Conservation (phyloP, 2,329 filamentous ascomycete species). For the Neonectria hederae region DNA sequence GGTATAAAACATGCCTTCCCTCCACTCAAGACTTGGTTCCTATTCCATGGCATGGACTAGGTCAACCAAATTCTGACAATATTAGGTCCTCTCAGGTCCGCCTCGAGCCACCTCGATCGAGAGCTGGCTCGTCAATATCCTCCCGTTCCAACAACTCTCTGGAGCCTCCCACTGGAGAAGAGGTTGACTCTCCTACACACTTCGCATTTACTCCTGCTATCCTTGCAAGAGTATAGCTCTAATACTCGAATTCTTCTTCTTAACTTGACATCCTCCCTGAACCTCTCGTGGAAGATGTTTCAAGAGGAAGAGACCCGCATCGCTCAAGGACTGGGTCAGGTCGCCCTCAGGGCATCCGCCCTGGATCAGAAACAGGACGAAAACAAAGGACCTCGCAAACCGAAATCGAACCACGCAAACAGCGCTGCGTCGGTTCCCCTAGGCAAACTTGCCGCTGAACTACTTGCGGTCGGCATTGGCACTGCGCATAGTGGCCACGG, state of each 20-base stretch:
- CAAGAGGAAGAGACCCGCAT: slow-evolving; percentile 79
- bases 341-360: slow-evolving; percentile 63
- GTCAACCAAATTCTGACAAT: slow-evolving; percentile 18
- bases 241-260: slow-evolving; percentile 78
- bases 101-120: slow-evolving; percentile 56
- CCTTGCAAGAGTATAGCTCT: slow-evolving; percentile 79
- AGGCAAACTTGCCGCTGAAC: slow-evolving; percentile 76
- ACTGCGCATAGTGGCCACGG: slow-evolving; percentile 81
- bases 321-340: slow-evolving; percentile 76
- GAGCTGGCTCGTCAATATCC: slow-evolving; percentile 62
- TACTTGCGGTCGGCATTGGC: slow-evolving; percentile 82
- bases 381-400: slow-evolving; percentile 70
- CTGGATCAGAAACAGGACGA: slow-evolving; percentile 61
- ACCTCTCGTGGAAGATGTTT: slow-evolving; percentile 71
- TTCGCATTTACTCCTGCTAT: slow-evolving; percentile 76
- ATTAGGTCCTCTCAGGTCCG: slow-evolving; percentile 52
- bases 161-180: slow-evolving; percentile 67
- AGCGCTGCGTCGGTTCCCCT: slow-evolving; percentile 54
- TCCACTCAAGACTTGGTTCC: neutral
- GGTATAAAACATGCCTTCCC: slow-evolving; percentile 44
- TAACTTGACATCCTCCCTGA: slow-evolving; percentile 74
- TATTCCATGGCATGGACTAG: neutral
- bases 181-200: slow-evolving; percentile 76
- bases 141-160: slow-evolving; percentile 69
- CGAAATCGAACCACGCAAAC: slow-evolving; percentile 68